These are phyloP conservation scores for Aspergillus egyptiacus DNA, from an alignment of 495 filamentous ascomycete genomes.

Conservation along the genomic window DNA sequence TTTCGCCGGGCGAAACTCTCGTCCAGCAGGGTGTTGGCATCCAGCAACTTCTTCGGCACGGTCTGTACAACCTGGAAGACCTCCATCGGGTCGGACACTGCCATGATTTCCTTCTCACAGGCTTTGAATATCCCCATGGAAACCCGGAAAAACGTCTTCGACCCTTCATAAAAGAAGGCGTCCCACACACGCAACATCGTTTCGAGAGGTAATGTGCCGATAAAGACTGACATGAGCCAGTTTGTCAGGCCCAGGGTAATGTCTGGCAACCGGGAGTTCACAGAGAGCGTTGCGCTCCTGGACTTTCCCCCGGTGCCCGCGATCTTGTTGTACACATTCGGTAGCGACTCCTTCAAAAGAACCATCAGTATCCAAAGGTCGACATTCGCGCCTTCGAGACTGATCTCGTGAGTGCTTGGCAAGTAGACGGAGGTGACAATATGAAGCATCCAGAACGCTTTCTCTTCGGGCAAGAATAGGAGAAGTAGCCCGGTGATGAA, in stretches of 20 bases:
- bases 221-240: conserved; percentile 99
- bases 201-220: conserved; percentile 87
- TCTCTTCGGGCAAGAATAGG: conserved; percentile 86
- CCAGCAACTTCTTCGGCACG: conserved; percentile 74
- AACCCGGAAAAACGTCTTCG: conserved; percentile 89
- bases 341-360: conserved; percentile 73
- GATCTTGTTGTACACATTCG: conserved; percentile 82
- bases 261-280: conserved; percentile 65
- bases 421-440: conserved; percentile 85
- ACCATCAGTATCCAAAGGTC: conserved; percentile 93
- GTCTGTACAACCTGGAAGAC: conserved; percentile 92
- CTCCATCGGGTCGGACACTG: conserved; percentile 84
- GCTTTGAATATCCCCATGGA: conserved; percentile 90
- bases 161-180: conserved; percentile 90
- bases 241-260: conserved; percentile 89
- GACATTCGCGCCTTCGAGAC: conserved; percentile 86
- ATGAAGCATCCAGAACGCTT: conserved; percentile 89
- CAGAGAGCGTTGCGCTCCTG: conserved; percentile 38
- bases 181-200: conserved; percentile 92
- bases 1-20: conserved; percentile 72
- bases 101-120: conserved; percentile 74
- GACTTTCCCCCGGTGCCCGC: conserved; percentile 57
- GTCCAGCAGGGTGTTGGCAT: conserved; percentile 75
- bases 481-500: conserved; percentile 95
- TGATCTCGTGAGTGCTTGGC: conserved; percentile 88